Conservation (phyloP, 2,329 filamentous ascomycete species). For the Epicoccum nigrum region DNA sequence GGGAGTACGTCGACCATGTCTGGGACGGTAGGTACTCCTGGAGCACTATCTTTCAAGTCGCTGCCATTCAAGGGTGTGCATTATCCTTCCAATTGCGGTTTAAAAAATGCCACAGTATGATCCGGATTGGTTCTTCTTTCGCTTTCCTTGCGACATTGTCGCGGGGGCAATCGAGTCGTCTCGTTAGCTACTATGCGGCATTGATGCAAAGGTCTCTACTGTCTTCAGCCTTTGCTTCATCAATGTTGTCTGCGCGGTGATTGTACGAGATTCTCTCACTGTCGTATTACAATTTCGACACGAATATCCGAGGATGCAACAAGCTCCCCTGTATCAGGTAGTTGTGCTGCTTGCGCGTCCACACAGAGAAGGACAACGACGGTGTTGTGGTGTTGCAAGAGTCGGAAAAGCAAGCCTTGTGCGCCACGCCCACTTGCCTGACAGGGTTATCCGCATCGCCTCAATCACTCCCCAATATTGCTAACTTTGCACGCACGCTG, state of each 20-base stretch:
- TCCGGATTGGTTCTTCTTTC: no score
- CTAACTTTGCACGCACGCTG: constrained; percentile 4
- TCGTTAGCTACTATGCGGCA: no score
- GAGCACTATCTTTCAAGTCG: no score
- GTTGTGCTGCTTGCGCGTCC: not conserved
- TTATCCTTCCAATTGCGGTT: not conserved
- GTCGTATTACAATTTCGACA: not conserved
- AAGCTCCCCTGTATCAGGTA: not conserved
- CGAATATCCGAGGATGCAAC: not conserved
- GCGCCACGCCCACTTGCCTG: constrained; percentile 4
- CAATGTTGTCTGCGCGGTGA: no score
- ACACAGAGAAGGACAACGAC: not conserved
- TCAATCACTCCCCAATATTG: constrained; percentile 6
- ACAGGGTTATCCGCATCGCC: constrained; percentile 2
- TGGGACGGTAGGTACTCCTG: not conserved
- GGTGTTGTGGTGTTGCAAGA: constrained; percentile 11
- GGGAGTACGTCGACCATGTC: not conserved
- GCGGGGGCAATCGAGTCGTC: no score
- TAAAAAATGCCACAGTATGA: not conserved
- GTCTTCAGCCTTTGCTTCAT: no score
- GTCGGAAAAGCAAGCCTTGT: constrained; percentile 9
- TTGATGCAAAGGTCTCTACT: no score
- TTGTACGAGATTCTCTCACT: not conserved
- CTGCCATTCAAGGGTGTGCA: no score
- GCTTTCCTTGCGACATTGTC: no score